Conservation (phyloP, 2,329 filamentous ascomycete genomes). For the Colletotrichum lindemuthianum region DNA sequence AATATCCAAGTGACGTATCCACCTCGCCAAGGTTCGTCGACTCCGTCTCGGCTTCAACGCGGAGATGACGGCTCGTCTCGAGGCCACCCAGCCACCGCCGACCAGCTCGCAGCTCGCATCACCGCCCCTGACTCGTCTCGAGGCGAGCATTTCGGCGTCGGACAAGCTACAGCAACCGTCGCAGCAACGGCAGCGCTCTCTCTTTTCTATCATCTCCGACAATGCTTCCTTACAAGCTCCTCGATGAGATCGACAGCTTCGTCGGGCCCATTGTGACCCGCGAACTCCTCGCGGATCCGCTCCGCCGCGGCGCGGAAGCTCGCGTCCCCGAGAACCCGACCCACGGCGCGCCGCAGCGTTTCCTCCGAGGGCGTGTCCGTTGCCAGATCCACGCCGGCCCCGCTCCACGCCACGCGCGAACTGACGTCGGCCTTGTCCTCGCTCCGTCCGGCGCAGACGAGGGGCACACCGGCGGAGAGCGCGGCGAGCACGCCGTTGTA, state of each 20-base stretch:
- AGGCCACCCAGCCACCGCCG: not conserved
- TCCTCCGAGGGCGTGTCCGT: slow-evolving; percentile 30
- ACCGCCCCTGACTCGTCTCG: too few relatives aligned
- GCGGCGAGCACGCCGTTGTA: slow-evolving; percentile 38
- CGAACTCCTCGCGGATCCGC: not conserved
- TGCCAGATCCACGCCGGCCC: slow-evolving; percentile 38
- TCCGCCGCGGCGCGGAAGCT: slow-evolving; percentile 4
- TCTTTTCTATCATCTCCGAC: slow-evolving; percentile 1
- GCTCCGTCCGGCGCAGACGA: slow-evolving; percentile 37
- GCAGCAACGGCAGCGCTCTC: not conserved
- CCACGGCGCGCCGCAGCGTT: slow-evolving; percentile 26
- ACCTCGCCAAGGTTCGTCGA: not conserved
- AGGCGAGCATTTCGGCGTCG: too few relatives aligned
- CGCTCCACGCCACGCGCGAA: slow-evolving; percentile 38
- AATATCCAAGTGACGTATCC: not conserved
- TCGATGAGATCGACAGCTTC: slow-evolving; percentile 9
- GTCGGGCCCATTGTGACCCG: not conserved
- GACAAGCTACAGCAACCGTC: too few relatives aligned
- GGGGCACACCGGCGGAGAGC: slow-evolving; percentile 37
- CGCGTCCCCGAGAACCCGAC: not conserved
- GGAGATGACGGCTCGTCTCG: not conserved
- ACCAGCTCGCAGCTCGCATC: too few relatives aligned
- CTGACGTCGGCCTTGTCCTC: slow-evolving; percentile 45
- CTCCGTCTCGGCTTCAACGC: not conserved
- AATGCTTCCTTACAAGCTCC: not conserved